Evolutionary conservation across 306 rosid species (phyloP), one percentile per base, ranked within the genome.

Genomic region (Rosa rugosa): DNA sequence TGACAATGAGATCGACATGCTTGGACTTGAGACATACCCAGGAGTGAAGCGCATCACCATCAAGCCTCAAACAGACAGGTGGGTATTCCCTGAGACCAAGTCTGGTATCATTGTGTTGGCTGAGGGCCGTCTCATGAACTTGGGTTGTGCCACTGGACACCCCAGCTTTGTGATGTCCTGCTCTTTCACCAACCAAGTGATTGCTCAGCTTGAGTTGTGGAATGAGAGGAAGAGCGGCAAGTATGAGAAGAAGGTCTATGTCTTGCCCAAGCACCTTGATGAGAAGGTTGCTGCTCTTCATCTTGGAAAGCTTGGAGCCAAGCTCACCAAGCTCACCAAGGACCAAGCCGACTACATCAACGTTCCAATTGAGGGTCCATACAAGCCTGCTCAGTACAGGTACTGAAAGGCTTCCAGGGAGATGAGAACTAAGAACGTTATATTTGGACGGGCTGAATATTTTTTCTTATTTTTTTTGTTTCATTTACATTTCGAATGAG

Each of bases 151-250:
- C 69, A 95, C 99, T 0, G 99, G 99, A 1, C 99, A 95, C 89
- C 99, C 99, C 0, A 95, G 99, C 82, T 95, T 95, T 25, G 99
- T 95, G 74, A 95, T 95, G 99, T 95, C 99, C 6, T 95, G 99
- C 80, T 95, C 99, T 6, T 95, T 95, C 91, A 93, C 99, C 14
- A 95, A 95, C 87, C 99, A 95, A 60, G 98, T 95, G 50, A 95
- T 95, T 76, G 99, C 99, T 40, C 99, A 95, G 74, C 91, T 95
- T 51, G 99, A 95, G 86, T 80, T 95, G 57, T 95, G 99, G 99
- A 93, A 89, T 0, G 99, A 95, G 87, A 91, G 71, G 89, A n/a
- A 20, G 5, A 17, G 80, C 0, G 99, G 98, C 2, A 95, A 93
- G 79, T 95, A 95, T 63, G 94, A 93, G 82, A 95, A 93, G 88